phyloP scores from a whole-genome alignment of 2,329 filamentous ascomycete species.

The Drechmeria coniospora region DNA sequence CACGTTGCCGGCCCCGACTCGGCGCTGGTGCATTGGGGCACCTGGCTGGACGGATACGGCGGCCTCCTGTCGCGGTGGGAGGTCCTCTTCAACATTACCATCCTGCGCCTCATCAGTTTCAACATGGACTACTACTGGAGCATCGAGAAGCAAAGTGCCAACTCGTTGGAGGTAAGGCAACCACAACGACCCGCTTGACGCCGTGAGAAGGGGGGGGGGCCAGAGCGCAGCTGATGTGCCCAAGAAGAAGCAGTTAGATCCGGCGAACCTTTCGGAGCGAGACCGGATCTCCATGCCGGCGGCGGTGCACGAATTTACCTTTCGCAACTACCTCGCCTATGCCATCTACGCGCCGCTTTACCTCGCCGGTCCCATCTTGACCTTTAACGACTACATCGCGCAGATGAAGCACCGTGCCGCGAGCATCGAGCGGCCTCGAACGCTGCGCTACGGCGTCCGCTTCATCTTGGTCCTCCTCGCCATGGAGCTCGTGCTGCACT shows the following conservation, averaged over 20 bases:
- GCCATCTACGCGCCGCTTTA: slow-evolving; percentile 86
- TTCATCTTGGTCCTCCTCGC: slow-evolving; percentile 66
- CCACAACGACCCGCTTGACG: no score
- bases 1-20: slow-evolving; percentile 29
- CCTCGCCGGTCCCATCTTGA: slow-evolving; percentile 81
- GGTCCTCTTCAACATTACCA: slow-evolving; percentile 92
- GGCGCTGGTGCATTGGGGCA: slow-evolving; percentile 42
- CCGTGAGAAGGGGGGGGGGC: background rate
- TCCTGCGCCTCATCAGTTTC: slow-evolving; percentile 86
- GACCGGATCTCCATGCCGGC: slow-evolving; percentile 73
- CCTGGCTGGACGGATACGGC: slow-evolving; percentile 61
- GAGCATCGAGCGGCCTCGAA: slow-evolving; percentile 56
- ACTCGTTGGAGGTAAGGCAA: slow-evolving; percentile 61
- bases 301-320: slow-evolving; percentile 52
- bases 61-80: slow-evolving; percentile 88
- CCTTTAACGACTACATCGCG: slow-evolving; percentile 94
- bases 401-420: slow-evolving; percentile 62
- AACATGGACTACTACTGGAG: slow-evolving; percentile 97
- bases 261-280: slow-evolving; percentile 69
- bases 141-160: slow-evolving; percentile 44
- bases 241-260: slow-evolving; percentile 97
- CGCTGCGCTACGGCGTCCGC: slow-evolving; percentile 65
- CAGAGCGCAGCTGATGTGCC: slow-evolving; percentile 39
- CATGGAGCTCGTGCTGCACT: slow-evolving; percentile 89
- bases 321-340: slow-evolving; percentile 83